Percentiles rank a stretch among this genome's conserved stretches.
phyloP scores from a whole-genome alignment of 495 filamentous ascomycete genomes.

The Penicillium longicatenatum region DNA sequence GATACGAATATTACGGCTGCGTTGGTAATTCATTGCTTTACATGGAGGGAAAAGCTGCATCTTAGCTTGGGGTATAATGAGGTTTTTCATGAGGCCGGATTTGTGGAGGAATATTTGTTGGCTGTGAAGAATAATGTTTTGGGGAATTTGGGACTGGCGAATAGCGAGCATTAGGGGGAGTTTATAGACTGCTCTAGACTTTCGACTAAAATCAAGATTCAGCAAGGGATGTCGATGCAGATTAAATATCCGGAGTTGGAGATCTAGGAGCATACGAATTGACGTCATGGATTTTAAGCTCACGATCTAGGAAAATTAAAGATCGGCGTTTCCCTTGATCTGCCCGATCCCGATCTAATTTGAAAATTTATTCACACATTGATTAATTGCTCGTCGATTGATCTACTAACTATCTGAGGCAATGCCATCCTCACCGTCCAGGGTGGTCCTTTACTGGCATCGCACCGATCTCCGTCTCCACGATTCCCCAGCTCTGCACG shows the following conservation, averaged over 20 bases:
- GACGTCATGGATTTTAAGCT: conserved; percentile 17
- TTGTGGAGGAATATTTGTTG: neutral
- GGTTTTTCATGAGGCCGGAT: neutral
- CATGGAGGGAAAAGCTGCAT: neutral
- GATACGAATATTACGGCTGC: neutral
- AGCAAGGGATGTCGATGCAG: neutral
- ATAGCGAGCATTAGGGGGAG: neutral
- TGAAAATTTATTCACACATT: neutral
- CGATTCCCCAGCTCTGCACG: conserved; percentile 67
- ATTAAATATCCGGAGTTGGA: neutral
- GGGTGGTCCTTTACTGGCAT: conserved; percentile 72
- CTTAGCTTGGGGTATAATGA: neutral
- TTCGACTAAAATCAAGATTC: neutral
- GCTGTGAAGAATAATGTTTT: neutral
- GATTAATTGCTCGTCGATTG: neutral
- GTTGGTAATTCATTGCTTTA: neutral
- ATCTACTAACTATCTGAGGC: neutral
- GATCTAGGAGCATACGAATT: conserved; percentile 5
- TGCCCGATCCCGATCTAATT: neutral
- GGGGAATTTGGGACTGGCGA: neutral
- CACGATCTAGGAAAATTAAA: neutral
- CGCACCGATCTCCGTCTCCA: conserved; percentile 72
- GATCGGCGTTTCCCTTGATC: neutral
- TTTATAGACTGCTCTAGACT: neutral
- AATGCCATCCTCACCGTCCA: neutral